Base-by-base conservation (phyloP, 106 monocot species). In the Dendrobium nobile region DNA sequence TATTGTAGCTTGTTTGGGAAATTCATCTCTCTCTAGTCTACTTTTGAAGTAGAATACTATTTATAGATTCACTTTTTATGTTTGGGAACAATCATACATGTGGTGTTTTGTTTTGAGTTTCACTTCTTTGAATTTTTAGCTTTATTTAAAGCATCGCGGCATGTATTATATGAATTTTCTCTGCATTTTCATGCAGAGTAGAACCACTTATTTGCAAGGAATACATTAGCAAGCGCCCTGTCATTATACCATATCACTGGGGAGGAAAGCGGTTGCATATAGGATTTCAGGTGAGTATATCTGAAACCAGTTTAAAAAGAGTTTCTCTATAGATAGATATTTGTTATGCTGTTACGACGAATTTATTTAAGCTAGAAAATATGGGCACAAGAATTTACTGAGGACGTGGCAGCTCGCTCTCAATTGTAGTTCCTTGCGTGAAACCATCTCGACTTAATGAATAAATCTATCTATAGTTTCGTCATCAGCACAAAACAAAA, bases 201-300 rank as follows among this genome's bases (percentile, higher is more conserved):
- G 99, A 99, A 88, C 99, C 99, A 82, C 91, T 99, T 77, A 84
- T 95, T 54, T 93, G 95, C 87, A 91, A 99, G 79, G 99, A 99
- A 45, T 93, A 85, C 79, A 77, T 91, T 31, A 82, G 80, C 81
- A 95, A 84, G 58, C 91, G 92, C 9, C 99, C 99, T 37, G 89
- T 95, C 24, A 89, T 95, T 64, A 87, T 99, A 85, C 99, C 99
- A 17, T 99, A 93, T 82, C 93, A 99, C 84, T 91, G 93, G 79
- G 99, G 99, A 77, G 99, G 99, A 28, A 99, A 89, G 79, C 85
- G 95, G 77, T 77, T 99, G 88, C 93, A 99, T 76, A 90, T 93
- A 79, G 99, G 95, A 85, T 88, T 89, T 85, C 93, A 95, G 93
- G 99, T 95, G 74, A 84, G 20, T 78, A 43, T 19, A 55, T 67